phyloP scores from a whole-genome alignment of 148 eudicot genomes.

The Camellia japonica region DNA sequence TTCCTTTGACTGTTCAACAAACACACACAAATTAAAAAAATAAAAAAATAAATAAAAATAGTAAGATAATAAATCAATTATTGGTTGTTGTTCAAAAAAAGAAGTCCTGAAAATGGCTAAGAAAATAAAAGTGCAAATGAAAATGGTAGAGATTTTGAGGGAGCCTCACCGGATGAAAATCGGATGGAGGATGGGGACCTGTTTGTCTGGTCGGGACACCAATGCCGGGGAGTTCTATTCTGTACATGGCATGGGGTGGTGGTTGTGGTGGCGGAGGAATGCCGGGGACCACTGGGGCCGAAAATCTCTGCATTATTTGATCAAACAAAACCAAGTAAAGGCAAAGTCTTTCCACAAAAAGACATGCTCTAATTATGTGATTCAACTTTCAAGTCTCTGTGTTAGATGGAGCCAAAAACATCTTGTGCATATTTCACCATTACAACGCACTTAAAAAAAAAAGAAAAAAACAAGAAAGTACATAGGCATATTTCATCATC shows the following conservation, averaged over 20 bases:
- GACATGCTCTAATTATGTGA: background rate
- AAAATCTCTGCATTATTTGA: constrained; percentile 53
- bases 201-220: constrained; percentile 32
- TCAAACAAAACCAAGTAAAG: background rate
- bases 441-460: no score
- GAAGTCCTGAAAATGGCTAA: no score
- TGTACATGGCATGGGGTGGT: constrained; percentile 33
- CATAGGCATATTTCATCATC: no score
- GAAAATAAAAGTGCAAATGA: background rate
- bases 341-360: background rate
- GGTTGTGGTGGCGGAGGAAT: constrained; percentile 44
- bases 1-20: constrained; percentile 61
- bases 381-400: background rate
- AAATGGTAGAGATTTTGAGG: background rate
- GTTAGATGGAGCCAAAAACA: background rate
- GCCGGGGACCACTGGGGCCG: constrained; percentile 61
- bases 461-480: background rate
- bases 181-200: constrained; percentile 39
- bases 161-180: constrained; percentile 62
- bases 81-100: background rate
- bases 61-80: no score
- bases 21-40: background rate
- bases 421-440: background rate
- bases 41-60: background rate
- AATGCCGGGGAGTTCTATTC: constrained; percentile 25